A percentile compares a stretch with the other conserved stretches of the same genome.
These are phyloP conservation scores for Phaseolus lunatus DNA, from an alignment of 306 rosid genomes.

Conservation along the genomic window DNA sequence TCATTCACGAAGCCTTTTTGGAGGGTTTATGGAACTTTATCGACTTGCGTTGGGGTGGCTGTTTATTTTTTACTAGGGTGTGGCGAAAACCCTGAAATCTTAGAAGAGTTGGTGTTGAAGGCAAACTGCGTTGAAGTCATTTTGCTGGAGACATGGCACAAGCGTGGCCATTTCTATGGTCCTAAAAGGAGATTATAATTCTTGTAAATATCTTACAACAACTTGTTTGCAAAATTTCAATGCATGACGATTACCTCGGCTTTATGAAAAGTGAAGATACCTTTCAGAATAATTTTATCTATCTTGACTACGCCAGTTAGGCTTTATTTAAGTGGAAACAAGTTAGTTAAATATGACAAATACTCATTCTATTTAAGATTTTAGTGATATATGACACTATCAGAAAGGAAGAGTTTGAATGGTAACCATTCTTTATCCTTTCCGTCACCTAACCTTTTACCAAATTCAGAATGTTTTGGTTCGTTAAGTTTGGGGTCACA, in stretches of 20 bases:
- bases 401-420: background rate
- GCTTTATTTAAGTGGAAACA: background rate
- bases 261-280: background rate
- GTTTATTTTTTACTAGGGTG: no score
- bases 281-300: background rate
- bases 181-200: background rate
- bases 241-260: background rate
- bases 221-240: background rate
- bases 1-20: background rate
- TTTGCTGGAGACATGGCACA: background rate
- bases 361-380: background rate
- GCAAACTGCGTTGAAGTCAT: no score
- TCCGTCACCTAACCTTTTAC: background rate
- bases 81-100: conserved; percentile 15
- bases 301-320: background rate
- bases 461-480: background rate
- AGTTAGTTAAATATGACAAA: background rate
- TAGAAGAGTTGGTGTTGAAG: background rate
- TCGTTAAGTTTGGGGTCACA: background rate
- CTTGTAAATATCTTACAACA: background rate
- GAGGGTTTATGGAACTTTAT: background rate
- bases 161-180: background rate
- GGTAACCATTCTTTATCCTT: background rate
- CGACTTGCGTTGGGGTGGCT: background rate
- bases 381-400: background rate